These are phyloP conservation scores for Trypanosoma lewisi DNA, from an alignment of 208 protist species.

Conservation along the genomic window DNA sequence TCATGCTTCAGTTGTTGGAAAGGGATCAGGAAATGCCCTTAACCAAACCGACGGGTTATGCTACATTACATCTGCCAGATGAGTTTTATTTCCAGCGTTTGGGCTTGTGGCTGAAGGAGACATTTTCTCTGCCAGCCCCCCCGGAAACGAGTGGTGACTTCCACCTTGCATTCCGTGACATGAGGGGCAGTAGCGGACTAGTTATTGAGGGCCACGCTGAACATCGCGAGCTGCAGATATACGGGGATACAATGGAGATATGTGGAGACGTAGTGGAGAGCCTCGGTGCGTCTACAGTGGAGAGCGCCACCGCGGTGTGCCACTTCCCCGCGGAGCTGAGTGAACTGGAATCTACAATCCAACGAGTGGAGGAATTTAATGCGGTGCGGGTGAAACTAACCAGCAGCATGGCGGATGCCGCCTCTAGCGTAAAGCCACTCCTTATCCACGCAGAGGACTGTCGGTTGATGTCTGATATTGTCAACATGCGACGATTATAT, in stretches of 20 bases:
- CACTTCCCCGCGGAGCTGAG: conserved; percentile 80
- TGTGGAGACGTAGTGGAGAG: conserved; percentile 87
- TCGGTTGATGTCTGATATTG: conserved; percentile 85
- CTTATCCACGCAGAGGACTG: conserved; percentile 92
- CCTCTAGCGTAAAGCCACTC: conserved; percentile 84
- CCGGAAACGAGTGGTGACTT: conserved; percentile 35
- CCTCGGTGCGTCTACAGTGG: conserved; percentile 51
- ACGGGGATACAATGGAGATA: conserved; percentile 75
- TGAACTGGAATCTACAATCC: conserved; percentile 52
- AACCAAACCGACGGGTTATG: conserved; percentile 30
- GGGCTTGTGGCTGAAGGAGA: conserved; percentile 42
- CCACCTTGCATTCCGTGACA: conserved; percentile 50
- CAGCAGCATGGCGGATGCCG: conserved; percentile 92
- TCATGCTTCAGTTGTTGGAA: conserved; percentile 60
- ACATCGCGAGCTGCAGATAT: conserved; percentile 41
- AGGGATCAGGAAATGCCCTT: conserved; percentile 23
- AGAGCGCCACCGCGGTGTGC: conserved; percentile 44
- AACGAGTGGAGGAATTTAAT: conserved; percentile 86
- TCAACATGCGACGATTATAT: conserved; percentile 78
- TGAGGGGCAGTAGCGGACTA: conserved; percentile 62
- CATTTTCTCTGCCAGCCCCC: conserved; percentile 41
- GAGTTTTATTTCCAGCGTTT: conserved; percentile 35
- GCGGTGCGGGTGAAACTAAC: conserved; percentile 84
- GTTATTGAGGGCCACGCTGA: conserved; percentile 37
- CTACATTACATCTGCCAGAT: conserved; percentile 51